These are phyloP conservation scores for Euphorbia tirucalli DNA, from an alignment of 345 rosid species.

Conservation along the genomic window DNA sequence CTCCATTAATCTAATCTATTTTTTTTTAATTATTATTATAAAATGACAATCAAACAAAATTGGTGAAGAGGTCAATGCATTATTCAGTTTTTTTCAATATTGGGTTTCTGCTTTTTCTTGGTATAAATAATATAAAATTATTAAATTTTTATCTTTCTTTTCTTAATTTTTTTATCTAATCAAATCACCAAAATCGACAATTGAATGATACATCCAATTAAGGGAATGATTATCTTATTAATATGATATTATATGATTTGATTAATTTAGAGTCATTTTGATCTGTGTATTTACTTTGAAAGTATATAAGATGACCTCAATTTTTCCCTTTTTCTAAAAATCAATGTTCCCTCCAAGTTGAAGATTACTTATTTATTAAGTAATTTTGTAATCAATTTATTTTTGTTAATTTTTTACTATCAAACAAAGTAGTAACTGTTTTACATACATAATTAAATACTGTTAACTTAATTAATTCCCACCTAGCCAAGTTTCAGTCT, in stretches of 20 bases:
- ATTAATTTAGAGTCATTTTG: conserved; percentile 17
- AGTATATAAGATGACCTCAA: conserved; percentile 15
- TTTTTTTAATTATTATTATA: not conserved
- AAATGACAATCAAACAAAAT: conserved; percentile 25
- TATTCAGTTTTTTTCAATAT: conserved; percentile 8
- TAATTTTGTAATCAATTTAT: conserved; percentile 8
- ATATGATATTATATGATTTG: conserved; percentile 2
- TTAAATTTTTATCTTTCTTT: not conserved
- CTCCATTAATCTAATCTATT: conserved; percentile 24
- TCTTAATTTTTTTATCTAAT: not conserved
- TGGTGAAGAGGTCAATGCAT: conserved; percentile 40
- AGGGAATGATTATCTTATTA: not conserved
- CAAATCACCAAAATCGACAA: conserved; percentile 8
- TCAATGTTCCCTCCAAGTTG: conserved; percentile 16
- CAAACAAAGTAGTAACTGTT: too few species aligned
- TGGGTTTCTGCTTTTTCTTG: conserved; percentile 11
- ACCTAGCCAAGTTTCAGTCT: too few species aligned
- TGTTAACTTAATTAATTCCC: too few species aligned
- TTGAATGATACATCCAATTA: not conserved
- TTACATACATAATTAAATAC: too few species aligned
- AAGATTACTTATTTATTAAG: conserved; percentile 8
- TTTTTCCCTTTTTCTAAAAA: not conserved
- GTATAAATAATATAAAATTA: conserved; percentile 7
- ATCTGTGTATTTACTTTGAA: not conserved
- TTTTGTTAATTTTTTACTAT: not conserved